Conservation (phyloP, 2,329 filamentous ascomycete species). For the Penicillium sp. region DNA sequence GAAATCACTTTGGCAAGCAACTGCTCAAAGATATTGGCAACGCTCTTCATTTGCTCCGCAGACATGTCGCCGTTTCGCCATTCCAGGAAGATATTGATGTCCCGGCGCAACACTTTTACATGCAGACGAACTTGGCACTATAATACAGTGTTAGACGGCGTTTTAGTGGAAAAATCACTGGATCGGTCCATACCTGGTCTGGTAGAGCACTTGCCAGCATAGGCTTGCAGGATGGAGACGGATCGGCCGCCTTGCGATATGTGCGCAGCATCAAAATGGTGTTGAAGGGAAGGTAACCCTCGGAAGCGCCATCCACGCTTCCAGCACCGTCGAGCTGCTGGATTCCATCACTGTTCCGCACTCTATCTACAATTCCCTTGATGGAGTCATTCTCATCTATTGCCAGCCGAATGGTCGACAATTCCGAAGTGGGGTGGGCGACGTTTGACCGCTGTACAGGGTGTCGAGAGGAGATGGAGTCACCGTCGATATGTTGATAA, state of each 20-base stretch:
- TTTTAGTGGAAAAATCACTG: no score
- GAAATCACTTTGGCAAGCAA: constrained; percentile 55
- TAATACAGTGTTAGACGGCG: no score
- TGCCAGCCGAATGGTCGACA: constrained; percentile 30
- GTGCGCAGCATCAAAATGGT: constrained; percentile 42
- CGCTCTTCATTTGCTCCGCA: constrained; percentile 45
- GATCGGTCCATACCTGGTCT: constrained; percentile 33
- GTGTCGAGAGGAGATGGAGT: constrained; percentile 17
- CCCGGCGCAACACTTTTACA: constrained; percentile 39
- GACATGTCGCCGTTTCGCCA: constrained; percentile 45
- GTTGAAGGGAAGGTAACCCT: constrained; percentile 38
- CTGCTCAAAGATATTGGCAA: constrained; percentile 59
- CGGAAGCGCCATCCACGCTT: constrained; percentile 14
- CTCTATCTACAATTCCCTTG: constrained; percentile 33
- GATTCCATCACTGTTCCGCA: constrained; percentile 14
- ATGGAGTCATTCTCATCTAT: constrained; percentile 36
- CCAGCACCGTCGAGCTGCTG: constrained; percentile 14
- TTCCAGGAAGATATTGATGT: constrained; percentile 43
- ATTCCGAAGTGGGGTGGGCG: constrained; percentile 4
- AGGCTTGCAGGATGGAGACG: constrained; percentile 27
- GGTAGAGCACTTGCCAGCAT: constrained; percentile 35
- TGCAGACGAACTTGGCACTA: constrained; percentile 43
- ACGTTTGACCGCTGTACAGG: constrained; percentile 24
- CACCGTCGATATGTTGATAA: constrained; percentile 37
- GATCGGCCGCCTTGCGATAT: constrained; percentile 25